Conservation (phyloP, 1,284 basidiomycete genomes). For the Leccinum olivaceoglutinosum region DNA sequence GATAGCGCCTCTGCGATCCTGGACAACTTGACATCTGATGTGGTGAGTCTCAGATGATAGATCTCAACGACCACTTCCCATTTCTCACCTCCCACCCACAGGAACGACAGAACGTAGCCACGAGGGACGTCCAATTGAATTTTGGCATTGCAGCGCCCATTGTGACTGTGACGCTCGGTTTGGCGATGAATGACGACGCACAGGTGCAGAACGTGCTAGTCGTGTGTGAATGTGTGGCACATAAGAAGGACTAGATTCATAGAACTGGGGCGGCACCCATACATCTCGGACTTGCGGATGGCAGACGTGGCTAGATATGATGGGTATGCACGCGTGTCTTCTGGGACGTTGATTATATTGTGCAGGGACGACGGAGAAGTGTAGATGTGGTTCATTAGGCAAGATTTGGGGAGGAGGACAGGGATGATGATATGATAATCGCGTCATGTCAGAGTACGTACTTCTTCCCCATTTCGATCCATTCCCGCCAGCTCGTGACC, state of each 20-base stretch:
- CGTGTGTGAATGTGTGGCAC: neutral
- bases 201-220: neutral
- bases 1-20: too few relatives aligned
- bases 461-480: neutral
- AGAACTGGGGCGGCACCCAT: neutral
- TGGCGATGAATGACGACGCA: too few relatives aligned
- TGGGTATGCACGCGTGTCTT: neutral
- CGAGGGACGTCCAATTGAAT: too few relatives aligned
- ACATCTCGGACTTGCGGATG: neutral
- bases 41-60: neutral
- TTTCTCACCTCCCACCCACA: too few relatives aligned
- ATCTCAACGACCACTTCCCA: too few relatives aligned
- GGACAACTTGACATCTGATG: too few relatives aligned
- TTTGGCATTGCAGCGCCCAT: too few relatives aligned
- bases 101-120: too few relatives aligned
- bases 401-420: neutral
- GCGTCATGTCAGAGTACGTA: neutral
- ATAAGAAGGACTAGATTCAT: neutral
- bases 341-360: neutral
- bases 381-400: neutral
- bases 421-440: neutral
- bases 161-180: too few relatives aligned
- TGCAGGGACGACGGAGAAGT: slow-evolving; percentile 3
- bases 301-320: neutral
- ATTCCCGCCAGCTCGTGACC: neutral